Conservation (phyloP, 495 filamentous ascomycete genomes). For the Neurospora sp. region DNA sequence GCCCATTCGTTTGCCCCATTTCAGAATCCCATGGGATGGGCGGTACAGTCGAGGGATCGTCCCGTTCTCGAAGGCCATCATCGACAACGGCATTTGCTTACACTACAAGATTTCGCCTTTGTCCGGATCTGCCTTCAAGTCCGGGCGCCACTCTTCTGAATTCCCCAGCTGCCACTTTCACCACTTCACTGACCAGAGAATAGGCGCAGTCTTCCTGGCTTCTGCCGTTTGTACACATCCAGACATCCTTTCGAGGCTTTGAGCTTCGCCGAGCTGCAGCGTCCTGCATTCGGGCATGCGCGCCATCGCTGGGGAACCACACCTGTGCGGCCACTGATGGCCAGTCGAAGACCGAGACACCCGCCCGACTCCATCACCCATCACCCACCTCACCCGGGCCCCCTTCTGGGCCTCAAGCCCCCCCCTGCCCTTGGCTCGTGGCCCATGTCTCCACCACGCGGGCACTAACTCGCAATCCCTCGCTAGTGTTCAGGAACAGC, state of each 20-base stretch:
- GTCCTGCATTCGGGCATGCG: not conserved
- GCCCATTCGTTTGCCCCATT: not conserved
- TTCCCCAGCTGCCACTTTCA: not conserved
- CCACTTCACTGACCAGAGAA: not conserved
- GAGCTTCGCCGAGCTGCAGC: not conserved
- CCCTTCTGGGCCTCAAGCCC: not conserved
- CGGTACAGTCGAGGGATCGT: not conserved
- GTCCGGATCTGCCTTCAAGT: not conserved
- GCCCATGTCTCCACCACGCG: not conserved
- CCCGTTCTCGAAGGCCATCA: not conserved
- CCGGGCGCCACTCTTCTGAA: not conserved
- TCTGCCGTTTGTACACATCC: not conserved
- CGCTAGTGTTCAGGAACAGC: not conserved
- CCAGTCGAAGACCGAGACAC: not conserved
- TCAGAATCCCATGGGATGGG: not conserved
- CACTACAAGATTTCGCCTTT: not conserved
- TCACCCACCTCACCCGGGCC: not conserved
- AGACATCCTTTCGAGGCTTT: not conserved
- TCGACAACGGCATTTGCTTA: not conserved
- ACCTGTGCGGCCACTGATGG: not conserved
- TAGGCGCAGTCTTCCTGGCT: not conserved
- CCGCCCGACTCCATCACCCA: not conserved
- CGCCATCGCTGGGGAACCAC: not conserved
- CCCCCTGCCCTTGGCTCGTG: not conserved
- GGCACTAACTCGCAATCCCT: not conserved